Evolutionary conservation across 176 grass and related monocot species (phyloP).

Genomic region (Oropetium thomaeum): DNA sequence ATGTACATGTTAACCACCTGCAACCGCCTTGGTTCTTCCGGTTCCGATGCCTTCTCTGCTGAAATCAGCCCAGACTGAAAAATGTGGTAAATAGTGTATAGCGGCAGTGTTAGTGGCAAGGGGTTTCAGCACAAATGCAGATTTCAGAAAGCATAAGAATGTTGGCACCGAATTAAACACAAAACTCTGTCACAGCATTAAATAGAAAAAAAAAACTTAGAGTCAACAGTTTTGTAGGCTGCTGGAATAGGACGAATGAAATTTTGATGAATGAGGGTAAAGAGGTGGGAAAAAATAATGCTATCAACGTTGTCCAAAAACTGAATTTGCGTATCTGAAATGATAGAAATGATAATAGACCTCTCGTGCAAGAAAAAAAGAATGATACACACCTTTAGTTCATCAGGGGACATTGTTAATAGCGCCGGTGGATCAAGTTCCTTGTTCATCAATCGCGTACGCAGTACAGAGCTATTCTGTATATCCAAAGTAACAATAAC

Average conservation of each 20-base stretch:
- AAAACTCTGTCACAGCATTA: too few relatives aligned
- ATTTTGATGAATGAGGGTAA: background rate
- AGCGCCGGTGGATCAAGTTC: conserved; percentile 74
- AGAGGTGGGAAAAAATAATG: too few relatives aligned
- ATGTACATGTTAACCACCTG: conserved; percentile 47
- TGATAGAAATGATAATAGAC: background rate
- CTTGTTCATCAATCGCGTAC: conserved; percentile 66
- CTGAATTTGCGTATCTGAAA: conserved; percentile 7
- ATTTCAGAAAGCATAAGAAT: too few relatives aligned
- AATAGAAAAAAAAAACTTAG: background rate
- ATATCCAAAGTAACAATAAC: conserved; percentile 26
- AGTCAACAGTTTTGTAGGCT: background rate
- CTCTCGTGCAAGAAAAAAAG: background rate
- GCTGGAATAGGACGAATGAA: too few relatives aligned
- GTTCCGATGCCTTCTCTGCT: conserved; percentile 74
- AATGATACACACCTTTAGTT: conserved; percentile 62
- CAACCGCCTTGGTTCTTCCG: conserved; percentile 68
- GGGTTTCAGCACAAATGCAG: background rate
- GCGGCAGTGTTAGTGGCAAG: background rate
- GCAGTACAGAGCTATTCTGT: conserved; percentile 65
- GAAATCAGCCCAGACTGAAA: conserved; percentile 70
- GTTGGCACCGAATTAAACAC: background rate
- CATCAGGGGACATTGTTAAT: conserved; percentile 80
- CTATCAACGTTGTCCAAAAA: background rate
- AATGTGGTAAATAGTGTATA: conserved; percentile 20